Conservation (phyloP, 768 basidiomycete genomes). For the Pleurotus salmoneostramineus region DNA sequence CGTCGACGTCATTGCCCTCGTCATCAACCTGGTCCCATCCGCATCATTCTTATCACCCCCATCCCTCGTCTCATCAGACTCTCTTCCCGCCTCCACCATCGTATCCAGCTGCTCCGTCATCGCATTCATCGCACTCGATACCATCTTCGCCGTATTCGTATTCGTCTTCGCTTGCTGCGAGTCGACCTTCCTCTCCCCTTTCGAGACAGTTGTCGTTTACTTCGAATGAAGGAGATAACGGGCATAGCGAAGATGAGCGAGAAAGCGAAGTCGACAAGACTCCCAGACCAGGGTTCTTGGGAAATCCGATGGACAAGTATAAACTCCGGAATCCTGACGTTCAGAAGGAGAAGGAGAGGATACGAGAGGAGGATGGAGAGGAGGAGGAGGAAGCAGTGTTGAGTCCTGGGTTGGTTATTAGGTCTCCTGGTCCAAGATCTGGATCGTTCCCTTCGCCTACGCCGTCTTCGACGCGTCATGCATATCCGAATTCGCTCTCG, state of each 20-base stretch:
- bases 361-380: conserved; percentile 12
- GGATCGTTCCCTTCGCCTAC: too few species aligned
- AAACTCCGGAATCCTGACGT: not conserved
- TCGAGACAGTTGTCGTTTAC: conserved; percentile 1
- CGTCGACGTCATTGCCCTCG: not conserved
- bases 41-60: not conserved
- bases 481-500: conserved; percentile 5
- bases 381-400: conserved; percentile 20
- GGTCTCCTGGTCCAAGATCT: conserved; percentile 9
- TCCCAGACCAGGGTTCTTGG: not conserved
- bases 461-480: conserved; percentile 5
- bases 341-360: not conserved
- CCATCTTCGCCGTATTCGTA: not conserved
- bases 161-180: not conserved
- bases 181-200: not conserved
- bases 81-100: not conserved
- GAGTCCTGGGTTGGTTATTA: conserved; percentile 19
- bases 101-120: not conserved
- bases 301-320: not conserved
- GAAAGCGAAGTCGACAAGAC: not conserved
- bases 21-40: not conserved
- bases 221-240: not conserved
- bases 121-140: not conserved
- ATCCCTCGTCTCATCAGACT: not conserved
- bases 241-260: not conserved